Evolutionary conservation across 495 filamentous ascomycete species (phyloP).

Genomic region (Clavariopsis aquatica): DNA sequence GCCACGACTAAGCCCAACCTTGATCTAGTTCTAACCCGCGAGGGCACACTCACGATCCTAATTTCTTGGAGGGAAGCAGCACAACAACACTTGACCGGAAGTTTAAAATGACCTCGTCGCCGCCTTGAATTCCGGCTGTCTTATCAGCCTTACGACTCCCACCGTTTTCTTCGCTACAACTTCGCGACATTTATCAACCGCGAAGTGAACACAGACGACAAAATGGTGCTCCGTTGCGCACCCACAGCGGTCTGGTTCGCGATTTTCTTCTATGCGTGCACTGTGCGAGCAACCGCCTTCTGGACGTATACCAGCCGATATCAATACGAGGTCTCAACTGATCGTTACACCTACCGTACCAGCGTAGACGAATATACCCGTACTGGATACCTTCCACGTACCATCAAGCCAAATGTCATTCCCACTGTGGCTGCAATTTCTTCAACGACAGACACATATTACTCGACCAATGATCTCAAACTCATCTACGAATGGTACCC

Average conservation of each 20-base stretch:
- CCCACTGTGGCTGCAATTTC: constrained; percentile 1
- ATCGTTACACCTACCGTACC: background rate
- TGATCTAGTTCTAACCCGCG: background rate
- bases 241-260: constrained; percentile 1
- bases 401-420: constrained; percentile 3
- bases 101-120: constrained; percentile 14
- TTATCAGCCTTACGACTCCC: background rate
- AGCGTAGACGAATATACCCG: background rate
- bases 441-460: background rate
- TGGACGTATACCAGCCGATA: constrained; percentile 8
- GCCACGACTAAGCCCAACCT: background rate
- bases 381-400: background rate
- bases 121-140: background rate
- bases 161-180: background rate
- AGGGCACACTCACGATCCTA: background rate
- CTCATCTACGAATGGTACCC: constrained; percentile 8
- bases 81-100: background rate
- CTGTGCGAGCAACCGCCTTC: constrained; percentile 6
- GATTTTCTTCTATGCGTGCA: background rate
- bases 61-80: background rate
- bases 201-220: background rate
- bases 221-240: background rate
- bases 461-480: background rate
- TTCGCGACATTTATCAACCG: background rate
- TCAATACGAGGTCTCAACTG: background rate